Evolutionary conservation across 768 basidiomycete species (phyloP).

Genomic region (Tricholoma sp.): DNA sequence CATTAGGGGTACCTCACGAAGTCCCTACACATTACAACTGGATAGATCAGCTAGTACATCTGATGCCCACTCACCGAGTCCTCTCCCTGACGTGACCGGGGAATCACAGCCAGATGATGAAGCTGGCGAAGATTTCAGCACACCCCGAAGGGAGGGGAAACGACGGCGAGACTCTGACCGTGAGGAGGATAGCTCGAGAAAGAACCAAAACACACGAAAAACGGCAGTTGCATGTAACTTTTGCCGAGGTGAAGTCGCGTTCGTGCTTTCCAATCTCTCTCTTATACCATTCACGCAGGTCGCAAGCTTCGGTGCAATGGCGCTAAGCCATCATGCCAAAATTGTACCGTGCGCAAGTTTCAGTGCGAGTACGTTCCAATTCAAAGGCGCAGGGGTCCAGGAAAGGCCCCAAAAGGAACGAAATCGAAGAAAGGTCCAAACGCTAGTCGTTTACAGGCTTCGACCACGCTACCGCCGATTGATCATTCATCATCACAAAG

Average conservation of each 20-base stretch:
- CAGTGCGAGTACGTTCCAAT: slow-evolving; percentile 50
- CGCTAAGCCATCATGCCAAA: slow-evolving; percentile 52
- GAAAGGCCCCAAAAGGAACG: slow-evolving; percentile 63
- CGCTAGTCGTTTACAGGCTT: slow-evolving; percentile 13
- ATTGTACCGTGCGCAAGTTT: slow-evolving; percentile 51
- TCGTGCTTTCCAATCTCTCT: background rate
- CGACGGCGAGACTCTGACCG: slow-evolving; percentile 23
- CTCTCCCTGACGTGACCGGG: slow-evolving; percentile 16
- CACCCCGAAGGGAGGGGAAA: slow-evolving; percentile 25
- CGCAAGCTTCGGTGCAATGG: slow-evolving; percentile 78
- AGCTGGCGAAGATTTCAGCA: slow-evolving; percentile 17
- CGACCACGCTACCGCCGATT: slow-evolving; percentile 10
- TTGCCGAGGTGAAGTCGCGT: slow-evolving; percentile 53
- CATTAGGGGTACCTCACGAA: slow-evolving; percentile 1
- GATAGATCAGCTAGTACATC: slow-evolving; percentile 9
- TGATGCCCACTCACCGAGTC: slow-evolving; percentile 15
- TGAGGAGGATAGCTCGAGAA: slow-evolving; percentile 22
- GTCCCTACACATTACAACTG: slow-evolving; percentile 6
- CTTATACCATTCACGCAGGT: slow-evolving; percentile 31
- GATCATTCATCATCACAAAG: slow-evolving; percentile 11
- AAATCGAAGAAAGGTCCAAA: slow-evolving; percentile 35
- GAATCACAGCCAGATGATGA: slow-evolving; percentile 18
- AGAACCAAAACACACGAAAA: slow-evolving; percentile 35
- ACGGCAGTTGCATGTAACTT: slow-evolving; percentile 70
- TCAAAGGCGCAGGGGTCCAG: slow-evolving; percentile 63